Evolutionary conservation across 805 yeast genomes (phyloP), one percentile per base, ranked within the genome.

Genomic region (Teunomyces lycoperdinae): DNA sequence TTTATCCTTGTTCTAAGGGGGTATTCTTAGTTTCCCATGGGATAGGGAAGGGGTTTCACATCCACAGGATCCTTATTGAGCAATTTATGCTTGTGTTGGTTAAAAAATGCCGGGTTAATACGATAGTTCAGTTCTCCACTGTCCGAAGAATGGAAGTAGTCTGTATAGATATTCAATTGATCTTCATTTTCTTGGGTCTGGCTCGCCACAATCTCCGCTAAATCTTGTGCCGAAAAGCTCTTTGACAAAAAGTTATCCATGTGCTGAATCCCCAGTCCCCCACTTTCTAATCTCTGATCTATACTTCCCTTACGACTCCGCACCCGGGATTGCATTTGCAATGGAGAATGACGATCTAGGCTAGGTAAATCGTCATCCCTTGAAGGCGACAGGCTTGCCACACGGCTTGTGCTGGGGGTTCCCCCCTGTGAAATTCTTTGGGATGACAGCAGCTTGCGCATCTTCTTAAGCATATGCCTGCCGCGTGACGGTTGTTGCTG

Each of bases 1-100:
- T 20, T 20, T 20, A 20, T 20, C 24, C 24, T 20, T 27, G 14
- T 47, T 31, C 11, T 28, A 14, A 5, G 32, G 32, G 32, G 38
- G 32, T 33, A 42, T 30, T 11, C 8, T 42, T 42, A 31, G 16
- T 30, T 11, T 28, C 27, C 41, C 9, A 29, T 20, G 8, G 41
- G 41, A 24, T 38, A 38, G n/a, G 48, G 48, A 33, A 46, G 43
- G 42, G 45, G 45, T 14, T 46, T 46, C 24, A 27, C 31, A 10
- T 46, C 48, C 34, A 32, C 11, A 11, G 34, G 17, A 16, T 44
- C 40, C 14, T 41, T 35, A 7, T 49, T 43, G 31, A 50, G 47
- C 29, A 50, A 36, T 33, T 47, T 44, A 32, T 50, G 45, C 38
- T 47, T 50, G 44, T 50, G 45, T 20, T 50, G 42, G 43, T 28